Percentiles rank a stretch among this genome's conserved stretches.
These are phyloP conservation scores for Bryoerythrophyllum caledonicum DNA, from an alignment of 225 moss, liverwort and hornwort genomes.

Conservation along the genomic window DNA sequence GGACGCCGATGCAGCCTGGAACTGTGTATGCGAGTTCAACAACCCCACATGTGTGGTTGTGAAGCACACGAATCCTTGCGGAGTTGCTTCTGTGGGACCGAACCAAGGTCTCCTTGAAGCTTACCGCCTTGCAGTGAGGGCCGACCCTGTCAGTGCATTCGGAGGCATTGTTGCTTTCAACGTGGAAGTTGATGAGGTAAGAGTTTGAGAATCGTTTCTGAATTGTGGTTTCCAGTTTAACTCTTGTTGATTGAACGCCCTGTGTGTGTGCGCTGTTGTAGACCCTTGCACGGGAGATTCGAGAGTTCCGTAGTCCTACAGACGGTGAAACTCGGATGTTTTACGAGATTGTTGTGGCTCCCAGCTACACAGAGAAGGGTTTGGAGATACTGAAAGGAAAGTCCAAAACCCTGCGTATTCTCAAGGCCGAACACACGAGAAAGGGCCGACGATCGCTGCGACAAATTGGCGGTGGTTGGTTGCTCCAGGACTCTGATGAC, in stretches of 20 bases:
- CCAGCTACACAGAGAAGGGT: conserved; percentile 78
- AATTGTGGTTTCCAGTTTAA: not conserved
- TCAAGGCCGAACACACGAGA: conserved; percentile 75
- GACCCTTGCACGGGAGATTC: conserved; percentile 87
- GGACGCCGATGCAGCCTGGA: conserved; percentile 99
- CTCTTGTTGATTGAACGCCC: not conserved
- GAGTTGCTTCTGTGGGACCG: conserved; percentile 82
- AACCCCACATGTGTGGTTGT: conserved; percentile 92
- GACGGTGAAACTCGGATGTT: conserved; percentile 96
- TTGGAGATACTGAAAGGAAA: conserved; percentile 92
- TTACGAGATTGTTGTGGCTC: conserved; percentile 94
- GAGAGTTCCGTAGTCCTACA: conserved; percentile 88
- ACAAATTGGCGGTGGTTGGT: conserved; percentile 94
- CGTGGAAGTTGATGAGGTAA: conserved; percentile 96
- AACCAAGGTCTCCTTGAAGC: conserved; percentile 78
- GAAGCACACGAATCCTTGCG: conserved; percentile 98
- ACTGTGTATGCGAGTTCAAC: conserved; percentile 92
- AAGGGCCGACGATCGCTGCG: conserved; percentile 80
- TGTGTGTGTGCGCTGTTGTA: conserved; percentile 25
- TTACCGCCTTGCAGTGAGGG: conserved; percentile 85
- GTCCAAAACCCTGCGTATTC: conserved; percentile 84
- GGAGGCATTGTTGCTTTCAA: conserved; percentile 99
- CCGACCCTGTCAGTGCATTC: conserved; percentile 96
- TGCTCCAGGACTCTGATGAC: conserved; percentile 92
- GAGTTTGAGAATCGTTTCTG: not conserved